These are phyloP conservation scores for Pyrenochaeta sp. DNA, from an alignment of 2,329 filamentous ascomycete genomes.

Conservation along the genomic window DNA sequence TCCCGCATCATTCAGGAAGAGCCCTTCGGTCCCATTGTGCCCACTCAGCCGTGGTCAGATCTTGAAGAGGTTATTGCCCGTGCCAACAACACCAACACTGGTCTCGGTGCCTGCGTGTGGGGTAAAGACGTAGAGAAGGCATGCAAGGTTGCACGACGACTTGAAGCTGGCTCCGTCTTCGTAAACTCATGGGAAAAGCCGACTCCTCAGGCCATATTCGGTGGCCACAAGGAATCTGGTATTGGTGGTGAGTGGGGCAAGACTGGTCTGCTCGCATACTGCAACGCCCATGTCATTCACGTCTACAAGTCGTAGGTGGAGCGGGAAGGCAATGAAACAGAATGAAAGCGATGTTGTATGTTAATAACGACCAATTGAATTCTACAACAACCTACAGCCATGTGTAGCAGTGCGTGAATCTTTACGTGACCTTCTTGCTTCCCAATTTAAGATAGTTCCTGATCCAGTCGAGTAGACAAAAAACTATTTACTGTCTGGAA, in stretches of 20 bases:
- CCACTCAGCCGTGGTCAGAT: conserved; percentile 68
- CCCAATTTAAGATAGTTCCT: too few relatives aligned
- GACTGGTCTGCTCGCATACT: conserved; percentile 56
- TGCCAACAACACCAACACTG: conserved; percentile 59
- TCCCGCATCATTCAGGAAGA: conserved; percentile 67
- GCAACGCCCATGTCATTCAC: conserved; percentile 58
- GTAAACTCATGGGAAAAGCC: conserved; percentile 62
- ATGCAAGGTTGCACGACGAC: conserved; percentile 55
- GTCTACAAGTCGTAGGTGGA: conserved; percentile 51
- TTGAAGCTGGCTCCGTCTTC: conserved; percentile 65
- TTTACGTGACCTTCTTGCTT: background rate
- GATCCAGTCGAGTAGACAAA: background rate
- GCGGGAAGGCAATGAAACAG: background rate
- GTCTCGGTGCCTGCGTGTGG: conserved; percentile 64
- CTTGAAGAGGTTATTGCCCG: conserved; percentile 61
- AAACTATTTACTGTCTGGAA: background rate
- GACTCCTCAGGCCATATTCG: conserved; percentile 65
- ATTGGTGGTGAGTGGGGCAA: conserved; percentile 73
- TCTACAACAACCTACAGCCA: background rate
- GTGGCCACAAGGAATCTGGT: conserved; percentile 80
- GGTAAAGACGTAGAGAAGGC: conserved; percentile 55
- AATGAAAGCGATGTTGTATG: conserved; percentile 5
- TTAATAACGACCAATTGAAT: background rate
- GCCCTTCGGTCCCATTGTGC: conserved; percentile 72
- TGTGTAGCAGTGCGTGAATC: too few relatives aligned